These are phyloP conservation scores for Eucalyptus regnans DNA, from an alignment of 345 rosid genomes.

Conservation along the genomic window DNA sequence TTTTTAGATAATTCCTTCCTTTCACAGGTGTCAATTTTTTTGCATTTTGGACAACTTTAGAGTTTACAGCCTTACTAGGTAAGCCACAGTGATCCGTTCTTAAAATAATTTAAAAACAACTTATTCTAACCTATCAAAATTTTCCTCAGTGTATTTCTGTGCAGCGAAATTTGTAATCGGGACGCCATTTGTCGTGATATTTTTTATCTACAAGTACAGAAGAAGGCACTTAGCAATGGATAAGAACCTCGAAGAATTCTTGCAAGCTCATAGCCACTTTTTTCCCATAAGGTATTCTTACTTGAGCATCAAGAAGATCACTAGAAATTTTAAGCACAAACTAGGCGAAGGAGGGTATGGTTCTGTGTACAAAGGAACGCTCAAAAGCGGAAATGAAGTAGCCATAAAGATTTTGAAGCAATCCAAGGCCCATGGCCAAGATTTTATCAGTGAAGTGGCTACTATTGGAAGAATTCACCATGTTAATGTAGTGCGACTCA, in stretches of 20 bases:
- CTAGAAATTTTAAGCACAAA: not conserved
- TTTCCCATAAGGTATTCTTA: not conserved
- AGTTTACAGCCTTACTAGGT: not conserved
- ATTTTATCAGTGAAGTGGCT: not conserved
- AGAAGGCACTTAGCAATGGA: not conserved
- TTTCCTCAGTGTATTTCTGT: not conserved
- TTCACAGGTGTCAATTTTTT: not conserved
- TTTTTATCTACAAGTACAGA: not conserved
- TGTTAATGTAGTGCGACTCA: not conserved
- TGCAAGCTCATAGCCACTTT: not conserved
- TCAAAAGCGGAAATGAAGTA: not conserved
- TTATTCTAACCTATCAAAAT: not conserved
- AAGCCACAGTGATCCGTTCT: not conserved
- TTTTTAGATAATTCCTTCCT: no score
- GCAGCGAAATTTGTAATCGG: not conserved
- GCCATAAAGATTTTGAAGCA: not conserved
- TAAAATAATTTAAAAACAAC: not conserved
- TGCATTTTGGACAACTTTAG: rapidly evolving
- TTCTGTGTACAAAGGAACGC: not conserved
- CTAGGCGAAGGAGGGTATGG: not conserved
- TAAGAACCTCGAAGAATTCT: not conserved
- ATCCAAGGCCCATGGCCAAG: not conserved
- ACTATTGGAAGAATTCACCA: not conserved
- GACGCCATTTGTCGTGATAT: not conserved
- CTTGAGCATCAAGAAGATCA: not conserved